Base-by-base conservation (phyloP, 2,329 filamentous ascomycete species). In the Paecilomyces sp. region DNA sequence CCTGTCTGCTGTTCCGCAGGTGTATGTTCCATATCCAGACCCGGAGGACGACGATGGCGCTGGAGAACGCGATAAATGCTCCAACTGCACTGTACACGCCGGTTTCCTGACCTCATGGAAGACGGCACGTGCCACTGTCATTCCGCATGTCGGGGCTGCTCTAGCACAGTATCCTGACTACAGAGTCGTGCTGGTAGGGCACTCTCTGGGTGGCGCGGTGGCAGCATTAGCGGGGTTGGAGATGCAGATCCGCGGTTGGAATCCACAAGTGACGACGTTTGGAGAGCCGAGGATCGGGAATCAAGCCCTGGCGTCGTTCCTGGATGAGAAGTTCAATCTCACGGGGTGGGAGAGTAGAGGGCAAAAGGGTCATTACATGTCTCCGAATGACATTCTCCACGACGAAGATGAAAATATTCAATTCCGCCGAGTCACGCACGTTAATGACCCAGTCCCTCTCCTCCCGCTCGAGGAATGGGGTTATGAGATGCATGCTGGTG, bases 121-220 rank as follows among this genome's bases (percentile, higher is more conserved):
- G 56, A 86, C 87, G 68, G 90, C 92, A 0, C 84, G 91, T 55
- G 77, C 82, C 31, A 77, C 83, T 1, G 85, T 99, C 30, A 73
- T 96, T 15, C 84, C 88, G 0, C 79, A 86, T 30, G 77, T 99
- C 3, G 78, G 84, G 58, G 75, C 78, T 4, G 78, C 90, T 4
- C 79, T 83, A 25, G 71, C 79, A 15, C 76, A 83, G 51, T 83
- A 93, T 68, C 90, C 90, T 0, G 77, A 83, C 25, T 93, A 95
- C 67, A 78, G 85, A 50, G 77, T 97, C 13, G 86, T 89, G 25
- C 80, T 99, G 2, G 86, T 96, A 7, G 94, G 94, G 0, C 94
- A 99, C 73, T 96, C 90, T 56, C 85, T 99, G 0, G 94, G 94
- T 22, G 94, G 94, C 15, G 92, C 94, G 0, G 90, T 99, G 1